Conservation (phyloP, 1,139 yeast genomes). For the Petasospora rhodanensis region DNA sequence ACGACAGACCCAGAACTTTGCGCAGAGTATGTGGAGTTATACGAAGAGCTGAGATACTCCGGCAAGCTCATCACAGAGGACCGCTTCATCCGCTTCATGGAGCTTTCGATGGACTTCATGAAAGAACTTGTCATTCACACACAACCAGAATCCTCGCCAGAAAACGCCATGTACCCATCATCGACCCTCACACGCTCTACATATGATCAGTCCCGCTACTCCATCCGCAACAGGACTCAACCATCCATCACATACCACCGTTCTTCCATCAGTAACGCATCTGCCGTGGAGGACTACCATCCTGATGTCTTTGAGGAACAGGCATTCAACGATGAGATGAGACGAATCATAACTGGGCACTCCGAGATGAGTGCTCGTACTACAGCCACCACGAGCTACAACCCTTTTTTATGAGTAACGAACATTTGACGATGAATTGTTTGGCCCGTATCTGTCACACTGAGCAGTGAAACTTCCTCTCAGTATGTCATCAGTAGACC, state of each 20-base stretch:
- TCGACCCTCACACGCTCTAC: too few species aligned
- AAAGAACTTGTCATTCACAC: constrained; percentile 9
- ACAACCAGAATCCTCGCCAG: not conserved
- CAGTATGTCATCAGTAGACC: constrained; percentile 18
- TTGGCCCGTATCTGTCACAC: constrained; percentile 23
- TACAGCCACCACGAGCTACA: constrained; percentile 5
- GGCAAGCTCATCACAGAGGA: constrained; percentile 55
- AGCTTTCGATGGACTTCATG: constrained; percentile 31
- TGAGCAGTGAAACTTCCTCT: constrained; percentile 7
- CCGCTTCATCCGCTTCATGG: constrained; percentile 61
- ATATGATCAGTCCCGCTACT: too few species aligned
- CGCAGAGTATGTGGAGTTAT: constrained; percentile 45
- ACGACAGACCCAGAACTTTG: constrained; percentile 24
- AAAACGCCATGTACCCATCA: too few species aligned
- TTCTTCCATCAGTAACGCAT: too few species aligned
- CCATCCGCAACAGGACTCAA: too few species aligned
- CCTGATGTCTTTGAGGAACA: too few species aligned
- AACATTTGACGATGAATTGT: constrained; percentile 8
- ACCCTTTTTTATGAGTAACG: constrained; percentile 3
- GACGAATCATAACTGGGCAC: constrained; percentile 2
- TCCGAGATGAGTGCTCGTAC: constrained; percentile 4
- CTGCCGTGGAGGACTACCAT: too few species aligned
- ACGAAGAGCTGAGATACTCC: constrained; percentile 69
- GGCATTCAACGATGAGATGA: constrained; percentile 1
- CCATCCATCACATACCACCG: too few species aligned